A percentile compares a stretch with the other conserved stretches of the same genome.
Evolutionary conservation across 176 grass and related monocot species (phyloP).

Genomic region (Bromus sterilis): DNA sequence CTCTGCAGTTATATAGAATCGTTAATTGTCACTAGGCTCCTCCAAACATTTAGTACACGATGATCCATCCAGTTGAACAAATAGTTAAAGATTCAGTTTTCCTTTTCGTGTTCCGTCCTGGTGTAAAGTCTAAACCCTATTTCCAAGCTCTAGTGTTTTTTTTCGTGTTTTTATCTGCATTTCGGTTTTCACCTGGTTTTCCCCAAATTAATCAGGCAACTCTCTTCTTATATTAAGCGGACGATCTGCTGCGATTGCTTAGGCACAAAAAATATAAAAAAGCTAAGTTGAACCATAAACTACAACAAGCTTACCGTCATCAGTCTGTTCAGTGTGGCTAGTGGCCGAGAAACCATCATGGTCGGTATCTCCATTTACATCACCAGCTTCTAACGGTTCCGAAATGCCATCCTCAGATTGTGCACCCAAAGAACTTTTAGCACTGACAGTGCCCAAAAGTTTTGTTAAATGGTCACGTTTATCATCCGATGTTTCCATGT

Average conservation of each 20-base stretch:
- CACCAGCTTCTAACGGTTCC: constrained; percentile 15
- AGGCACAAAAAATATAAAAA: no score
- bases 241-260: no score
- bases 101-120: no score
- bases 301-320: constrained; percentile 1
- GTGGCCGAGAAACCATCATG: background rate
- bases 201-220: no score
- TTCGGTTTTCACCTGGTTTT: no score
- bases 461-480: constrained; percentile 8
- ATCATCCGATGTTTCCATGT: constrained; percentile 5
- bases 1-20: constrained; percentile 23
- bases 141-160: no score
- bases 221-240: no score
- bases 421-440: background rate
- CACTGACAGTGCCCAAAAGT: background rate
- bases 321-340: background rate
- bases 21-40: background rate
- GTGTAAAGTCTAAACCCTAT: no score
- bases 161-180: no score
- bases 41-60: background rate
- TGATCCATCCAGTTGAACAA: background rate
- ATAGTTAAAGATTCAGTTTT: background rate
- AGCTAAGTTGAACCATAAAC: background rate
- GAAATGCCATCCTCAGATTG: background rate
- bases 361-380: constrained; percentile 5